These are phyloP conservation scores for Mycena indigotica DNA, from an alignment of 768 basidiomycete species.

Conservation along the genomic window DNA sequence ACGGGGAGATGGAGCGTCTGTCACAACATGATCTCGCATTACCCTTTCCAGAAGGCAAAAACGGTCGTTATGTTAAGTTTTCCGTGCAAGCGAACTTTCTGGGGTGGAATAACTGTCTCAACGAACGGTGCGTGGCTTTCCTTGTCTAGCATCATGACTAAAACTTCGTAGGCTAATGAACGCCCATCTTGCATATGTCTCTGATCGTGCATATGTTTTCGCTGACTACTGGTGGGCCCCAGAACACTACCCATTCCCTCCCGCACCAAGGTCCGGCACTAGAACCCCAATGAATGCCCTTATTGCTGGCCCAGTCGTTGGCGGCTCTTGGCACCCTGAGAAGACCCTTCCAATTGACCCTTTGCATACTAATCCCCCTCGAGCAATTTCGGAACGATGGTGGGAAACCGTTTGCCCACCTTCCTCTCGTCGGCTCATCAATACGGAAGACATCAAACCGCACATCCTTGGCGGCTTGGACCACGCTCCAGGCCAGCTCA, in stretches of 20 bases:
- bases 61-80: conserved; percentile 52
- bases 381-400: conserved; percentile 41
- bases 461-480: conserved; percentile 13
- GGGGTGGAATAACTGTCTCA: conserved; percentile 57
- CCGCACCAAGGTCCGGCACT: conserved; percentile 17
- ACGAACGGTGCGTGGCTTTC: conserved; percentile 46
- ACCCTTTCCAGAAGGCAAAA: conserved; percentile 50
- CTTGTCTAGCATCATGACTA: background rate
- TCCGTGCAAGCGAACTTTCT: conserved; percentile 40
- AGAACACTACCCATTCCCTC: conserved; percentile 46
- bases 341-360: conserved; percentile 6
- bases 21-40: conserved; percentile 53
- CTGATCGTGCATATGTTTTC: conserved; percentile 54
- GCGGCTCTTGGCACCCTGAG: conserved; percentile 48
- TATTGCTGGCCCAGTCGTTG: conserved; percentile 45
- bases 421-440: conserved; percentile 38
- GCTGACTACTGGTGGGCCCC: conserved; percentile 45
- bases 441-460: conserved; percentile 43
- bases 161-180: conserved; percentile 46
- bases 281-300: conserved; percentile 46
- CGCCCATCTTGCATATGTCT: conserved; percentile 49
- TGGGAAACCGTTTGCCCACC: conserved; percentile 50
- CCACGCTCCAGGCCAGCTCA: conserved; percentile 33
- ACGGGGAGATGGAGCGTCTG: conserved; percentile 20
- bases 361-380: too few relatives aligned